Base-by-base conservation (phyloP, 441 rosid species). In the Euphorbia corollata region DNA sequence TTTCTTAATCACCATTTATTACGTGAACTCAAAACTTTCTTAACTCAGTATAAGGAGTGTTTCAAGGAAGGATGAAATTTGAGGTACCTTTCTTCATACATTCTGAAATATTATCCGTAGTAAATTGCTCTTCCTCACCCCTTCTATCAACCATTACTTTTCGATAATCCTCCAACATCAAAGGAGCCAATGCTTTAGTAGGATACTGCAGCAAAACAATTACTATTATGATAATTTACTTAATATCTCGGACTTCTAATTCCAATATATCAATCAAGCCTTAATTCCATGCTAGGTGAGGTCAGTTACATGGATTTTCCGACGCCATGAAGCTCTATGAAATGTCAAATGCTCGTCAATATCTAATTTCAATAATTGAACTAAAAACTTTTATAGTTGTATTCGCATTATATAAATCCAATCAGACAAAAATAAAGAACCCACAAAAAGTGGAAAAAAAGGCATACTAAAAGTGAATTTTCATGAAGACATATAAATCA, bases 151-250 rank as follows among this genome's bases (percentile, higher is more conserved):
- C 96, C 91, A 88, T 83, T 63, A 91, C 83, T 77, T 87, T 88
- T 51, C 98, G 76, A 74, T 85, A 91, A 66, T 94, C 98, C 86
- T 94, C 94, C 82, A 91, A 80, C 98, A 94, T 89, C 62, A 91
- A 69, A 8, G 98, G 94, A 72, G 96, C 83, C 84, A 94, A 78
- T 24, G 98, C 99, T 76, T 89, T 94, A 9, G 99, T 91, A 8
- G 99, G 98, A 76, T 89, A 89, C 98, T 90, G 73, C 68, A 83
- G 72, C 43, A 70, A 36, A 68, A 36, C 73, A 10, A 53, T 41
- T 57, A 47, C 11, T 22, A 15, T 1, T 11, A 47, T 27, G 32
- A 27, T 27, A 41, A 64, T 15, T 15, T 13, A 34, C 41, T 66
- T 7, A 12, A 43, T 51, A 67, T 61, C 12, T 24, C 19, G 59